Evolutionary conservation across 1,139 yeast genomes (phyloP), one percentile per base, ranked within the genome.

Genomic region (Kodamaea alishanica): DNA sequence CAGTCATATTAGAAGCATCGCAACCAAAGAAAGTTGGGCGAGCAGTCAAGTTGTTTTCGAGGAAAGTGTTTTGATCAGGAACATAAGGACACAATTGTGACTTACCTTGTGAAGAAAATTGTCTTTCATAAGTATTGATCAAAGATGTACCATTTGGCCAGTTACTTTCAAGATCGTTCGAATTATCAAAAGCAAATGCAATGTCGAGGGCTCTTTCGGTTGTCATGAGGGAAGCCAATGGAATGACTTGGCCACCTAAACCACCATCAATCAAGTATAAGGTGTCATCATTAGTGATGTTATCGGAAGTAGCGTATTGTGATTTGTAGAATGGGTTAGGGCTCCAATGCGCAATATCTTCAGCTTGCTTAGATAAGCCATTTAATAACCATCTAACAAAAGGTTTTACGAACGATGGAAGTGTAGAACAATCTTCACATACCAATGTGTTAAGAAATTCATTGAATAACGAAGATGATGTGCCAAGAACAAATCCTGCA

Each of bases 21-120:
- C 97, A 89, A 33, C 97, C 97, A 55, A 88, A 88, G 66, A 89
- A 88, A 0, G 87, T 73, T 41, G 96, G 95, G 51, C 61, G 76
- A 6, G 79, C 66, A 8, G 84, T 78, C 44, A 84, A 65, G 46
- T 84, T 84, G 15, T 52, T 40, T n/a, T 48, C 41, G 24, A 48
- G 36, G 37, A 88, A 86, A 0, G 94, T 75, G 34, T 72, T 65
- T 22, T 58, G 61, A 56, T 79, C 90, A n/a, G 97, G 97, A 39
- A 89, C 95, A 51, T 84, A 80, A 26, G 96, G 96, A 75, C 86
- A 86, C 3, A 80, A 64, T 25, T 84, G 77, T 31, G 77, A 77
- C 48, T 79, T 75, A 20, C 84, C 88, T 56, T 79, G 83, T 4
- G 56, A 26, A 12, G 67, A 63, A 55, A 85, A 84, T 61, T 83